Conservation (phyloP, 345 rosid genomes). For the Noccaea bulbosa region DNA sequence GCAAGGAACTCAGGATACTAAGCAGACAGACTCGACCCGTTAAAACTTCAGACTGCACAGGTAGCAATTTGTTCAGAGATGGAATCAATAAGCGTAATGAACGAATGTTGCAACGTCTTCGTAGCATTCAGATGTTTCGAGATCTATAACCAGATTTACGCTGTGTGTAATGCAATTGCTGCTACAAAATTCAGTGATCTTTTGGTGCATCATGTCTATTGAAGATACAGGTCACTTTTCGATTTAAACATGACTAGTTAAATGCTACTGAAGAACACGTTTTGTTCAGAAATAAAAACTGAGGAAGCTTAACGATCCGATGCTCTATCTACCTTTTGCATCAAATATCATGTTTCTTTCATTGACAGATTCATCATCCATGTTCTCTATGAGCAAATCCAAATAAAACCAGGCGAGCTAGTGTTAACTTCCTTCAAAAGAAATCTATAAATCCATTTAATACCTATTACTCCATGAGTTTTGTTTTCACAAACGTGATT, state of each 20-base stretch:
- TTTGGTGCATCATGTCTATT: constrained; percentile 1
- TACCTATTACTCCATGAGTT: neutral
- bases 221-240: constrained; percentile 15
- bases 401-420: neutral
- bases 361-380: neutral
- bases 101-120: constrained; percentile 47
- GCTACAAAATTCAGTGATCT: neutral
- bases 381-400: neutral
- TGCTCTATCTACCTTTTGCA: neutral
- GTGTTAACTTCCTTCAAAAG: neutral
- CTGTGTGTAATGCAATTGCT: constrained; percentile 18
- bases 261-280: neutral
- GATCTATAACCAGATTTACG: constrained; percentile 18
- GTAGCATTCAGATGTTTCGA: constrained; percentile 28
- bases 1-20: constrained; percentile 49
- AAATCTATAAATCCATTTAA: neutral
- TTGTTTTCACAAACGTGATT: neutral
- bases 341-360: constrained; percentile 10
- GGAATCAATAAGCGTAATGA: constrained; percentile 72
- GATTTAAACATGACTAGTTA: neutral
- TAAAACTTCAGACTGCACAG: constrained; percentile 41
- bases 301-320: constrained; percentile 16
- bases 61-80: constrained; percentile 62
- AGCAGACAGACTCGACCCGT: constrained; percentile 35
- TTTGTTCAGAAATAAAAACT: neutral